Evolutionary conservation across 345 rosid genomes (phyloP).

Genomic region (Reutealis trisperma): DNA sequence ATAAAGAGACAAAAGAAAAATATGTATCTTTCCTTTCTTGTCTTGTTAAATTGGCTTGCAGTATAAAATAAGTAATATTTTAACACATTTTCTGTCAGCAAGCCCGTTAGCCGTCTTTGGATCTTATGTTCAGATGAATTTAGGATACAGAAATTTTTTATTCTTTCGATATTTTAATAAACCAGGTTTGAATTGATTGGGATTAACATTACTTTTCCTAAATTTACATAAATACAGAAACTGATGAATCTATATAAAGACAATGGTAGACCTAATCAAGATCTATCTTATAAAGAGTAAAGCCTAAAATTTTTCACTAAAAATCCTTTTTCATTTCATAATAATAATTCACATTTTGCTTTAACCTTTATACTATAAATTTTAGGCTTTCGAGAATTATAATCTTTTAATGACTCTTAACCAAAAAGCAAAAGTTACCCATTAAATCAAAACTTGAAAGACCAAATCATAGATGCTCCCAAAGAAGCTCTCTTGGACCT

Average conservation of each 20-base stretch:
- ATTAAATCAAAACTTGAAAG: neutral
- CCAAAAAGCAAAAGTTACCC: neutral
- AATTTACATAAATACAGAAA: too few species aligned
- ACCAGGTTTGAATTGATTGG: neutral
- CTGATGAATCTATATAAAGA: neutral
- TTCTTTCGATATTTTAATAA: neutral
- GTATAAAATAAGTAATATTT: too few species aligned
- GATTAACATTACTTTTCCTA: neutral
- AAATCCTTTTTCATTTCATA: too few species aligned
- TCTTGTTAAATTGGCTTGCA: neutral
- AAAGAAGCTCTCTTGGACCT: neutral
- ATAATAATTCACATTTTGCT: neutral
- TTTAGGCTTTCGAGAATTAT: too few species aligned
- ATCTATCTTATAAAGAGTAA: neutral
- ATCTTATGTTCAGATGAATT: neutral
- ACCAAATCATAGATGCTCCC: neutral
- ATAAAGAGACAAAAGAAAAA: neutral
- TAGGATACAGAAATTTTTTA: neutral
- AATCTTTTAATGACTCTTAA: neutral
- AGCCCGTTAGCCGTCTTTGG: neutral
- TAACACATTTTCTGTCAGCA: too few species aligned
- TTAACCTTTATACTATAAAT: neutral
- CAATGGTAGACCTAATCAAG: neutral
- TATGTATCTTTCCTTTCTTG: neutral
- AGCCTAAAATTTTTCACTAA: neutral